Percentiles rank a stretch among this genome's conserved stretches.
These are phyloP conservation scores for Rhynchosporium graminicola DNA, from an alignment of 2,329 filamentous ascomycete genomes.

Conservation along the genomic window DNA sequence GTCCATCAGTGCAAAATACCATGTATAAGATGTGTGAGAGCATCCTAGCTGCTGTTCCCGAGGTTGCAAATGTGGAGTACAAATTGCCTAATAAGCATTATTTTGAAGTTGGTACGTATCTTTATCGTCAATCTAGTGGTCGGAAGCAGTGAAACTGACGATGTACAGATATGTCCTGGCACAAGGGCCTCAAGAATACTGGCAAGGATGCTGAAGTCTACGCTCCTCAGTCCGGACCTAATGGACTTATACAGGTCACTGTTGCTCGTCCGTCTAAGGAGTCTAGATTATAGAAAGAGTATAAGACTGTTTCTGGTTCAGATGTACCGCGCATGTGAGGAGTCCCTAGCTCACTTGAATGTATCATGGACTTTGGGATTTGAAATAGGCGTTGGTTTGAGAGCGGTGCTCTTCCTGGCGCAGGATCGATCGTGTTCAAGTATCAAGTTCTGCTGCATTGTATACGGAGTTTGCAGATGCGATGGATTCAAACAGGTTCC, in stretches of 20 bases:
- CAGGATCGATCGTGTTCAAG: not conserved
- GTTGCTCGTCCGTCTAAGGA: conserved; percentile 57
- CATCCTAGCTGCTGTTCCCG: conserved; percentile 75
- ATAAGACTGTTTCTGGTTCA: conserved; percentile 8
- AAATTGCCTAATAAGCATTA: conserved; percentile 97
- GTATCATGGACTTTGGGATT: not conserved
- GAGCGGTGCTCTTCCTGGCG: not conserved
- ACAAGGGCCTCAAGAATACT: conserved; percentile 92
- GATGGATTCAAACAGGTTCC: not conserved
- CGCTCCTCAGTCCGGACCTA: conserved; percentile 87
- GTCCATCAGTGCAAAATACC: conserved; percentile 90
- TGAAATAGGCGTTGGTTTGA: conserved; percentile 18
- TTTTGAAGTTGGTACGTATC: conserved; percentile 81
- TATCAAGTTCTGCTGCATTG: conserved; percentile 4
- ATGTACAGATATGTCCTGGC: conserved; percentile 82
- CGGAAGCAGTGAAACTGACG: conserved; percentile 15
- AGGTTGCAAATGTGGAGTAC: conserved; percentile 75
- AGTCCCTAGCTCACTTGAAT: not conserved
- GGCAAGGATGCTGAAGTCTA: conserved; percentile 95
- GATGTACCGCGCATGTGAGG: not conserved
- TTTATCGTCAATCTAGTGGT: conserved; percentile 17
- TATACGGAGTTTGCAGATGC: conserved; percentile 24
- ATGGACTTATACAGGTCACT: conserved; percentile 93
- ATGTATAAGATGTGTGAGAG: conserved; percentile 98
- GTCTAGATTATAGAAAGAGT: conserved; percentile 33